Conservation (phyloP, 1,284 basidiomycete species). For the Microbotryomycetes sp. region DNA sequence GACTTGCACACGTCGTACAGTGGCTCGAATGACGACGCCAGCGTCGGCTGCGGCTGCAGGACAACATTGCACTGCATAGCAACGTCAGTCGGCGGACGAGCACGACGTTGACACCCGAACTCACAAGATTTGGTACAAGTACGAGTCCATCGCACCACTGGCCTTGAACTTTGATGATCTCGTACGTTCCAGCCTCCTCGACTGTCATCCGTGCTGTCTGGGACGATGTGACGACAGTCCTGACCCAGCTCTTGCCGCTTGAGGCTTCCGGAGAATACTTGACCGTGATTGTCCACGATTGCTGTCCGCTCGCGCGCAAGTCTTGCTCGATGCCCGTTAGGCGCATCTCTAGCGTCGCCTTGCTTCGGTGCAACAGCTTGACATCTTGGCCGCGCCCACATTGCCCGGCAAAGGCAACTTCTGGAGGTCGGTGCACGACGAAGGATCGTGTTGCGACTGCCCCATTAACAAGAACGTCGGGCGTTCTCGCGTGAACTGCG, state of each 20-base stretch:
- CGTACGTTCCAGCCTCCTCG: constrained; percentile 71
- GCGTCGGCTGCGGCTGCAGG: constrained; percentile 28
- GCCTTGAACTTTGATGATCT: constrained; percentile 63
- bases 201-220: constrained; percentile 50
- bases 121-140: constrained; percentile 58
- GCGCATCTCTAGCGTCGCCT: constrained; percentile 47
- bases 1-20: constrained; percentile 81
- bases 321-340: constrained; percentile 45
- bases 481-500: constrained; percentile 3
- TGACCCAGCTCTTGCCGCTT: constrained; percentile 57
- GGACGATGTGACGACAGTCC: constrained; percentile 51
- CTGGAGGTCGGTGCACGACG: constrained; percentile 66
- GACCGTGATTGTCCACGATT: constrained; percentile 60
- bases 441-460: constrained; percentile 49
- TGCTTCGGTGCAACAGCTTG: constrained; percentile 63
- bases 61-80: constrained; percentile 40
- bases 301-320: constrained; percentile 52
- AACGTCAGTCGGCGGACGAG: not conserved
- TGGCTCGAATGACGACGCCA: constrained; percentile 72
- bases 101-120: not conserved
- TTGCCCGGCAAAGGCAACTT: constrained; percentile 58
- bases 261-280: constrained; percentile 46
- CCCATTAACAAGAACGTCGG: not conserved
- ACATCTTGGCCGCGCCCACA: constrained; percentile 62
- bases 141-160: constrained; percentile 71